Percentiles rank a stretch among this genome's conserved stretches.
These are phyloP conservation scores for Cylindrotheca closterium DNA, from an alignment of 108 stramenopile species.

Conservation along the genomic window DNA sequence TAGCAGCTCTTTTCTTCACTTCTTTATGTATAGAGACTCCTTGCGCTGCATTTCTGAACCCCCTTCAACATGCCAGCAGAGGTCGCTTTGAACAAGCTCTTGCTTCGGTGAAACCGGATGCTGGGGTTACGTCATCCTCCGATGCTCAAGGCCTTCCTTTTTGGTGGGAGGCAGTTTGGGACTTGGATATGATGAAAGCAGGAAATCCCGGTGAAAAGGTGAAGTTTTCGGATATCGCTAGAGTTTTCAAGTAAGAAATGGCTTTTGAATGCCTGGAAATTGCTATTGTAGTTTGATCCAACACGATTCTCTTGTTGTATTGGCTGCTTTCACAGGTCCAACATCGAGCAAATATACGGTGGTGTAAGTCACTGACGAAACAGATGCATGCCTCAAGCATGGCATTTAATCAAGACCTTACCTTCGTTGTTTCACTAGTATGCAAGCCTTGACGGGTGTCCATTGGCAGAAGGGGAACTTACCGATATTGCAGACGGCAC, in stretches of 20 bases:
- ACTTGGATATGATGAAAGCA: conserved; percentile 64
- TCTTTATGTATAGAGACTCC: too few species aligned
- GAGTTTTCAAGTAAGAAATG: too few species aligned
- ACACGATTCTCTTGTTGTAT: too few species aligned
- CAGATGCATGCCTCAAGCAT: not conserved
- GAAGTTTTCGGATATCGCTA: conserved; percentile 79
- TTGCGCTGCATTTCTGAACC: too few species aligned
- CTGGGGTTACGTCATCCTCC: too few species aligned
- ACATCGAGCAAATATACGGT: conserved; percentile 96
- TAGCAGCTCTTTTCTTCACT: too few species aligned
- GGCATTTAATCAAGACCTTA: not conserved
- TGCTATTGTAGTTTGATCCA: too few species aligned
- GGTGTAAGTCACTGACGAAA: conserved; percentile 30
- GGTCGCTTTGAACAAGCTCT: too few species aligned
- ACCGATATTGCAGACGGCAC: conserved; percentile 90
- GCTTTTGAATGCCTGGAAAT: too few species aligned
- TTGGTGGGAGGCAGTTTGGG: conserved; percentile 90
- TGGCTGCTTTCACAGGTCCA: too few species aligned
- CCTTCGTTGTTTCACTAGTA: conserved; percentile 19
- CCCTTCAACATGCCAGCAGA: too few species aligned
- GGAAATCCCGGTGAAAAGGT: conserved; percentile 64
- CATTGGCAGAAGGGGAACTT: conserved; percentile 92
- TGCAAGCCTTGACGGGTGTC: conserved; percentile 87
- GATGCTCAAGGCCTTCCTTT: conserved; percentile 75
- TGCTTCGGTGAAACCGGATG: too few species aligned